A percentile compares a stretch with the other conserved stretches of the same genome.
Evolutionary conservation across 2,329 filamentous ascomycete species (phyloP).

Genomic region (Claviceps spartinae): DNA sequence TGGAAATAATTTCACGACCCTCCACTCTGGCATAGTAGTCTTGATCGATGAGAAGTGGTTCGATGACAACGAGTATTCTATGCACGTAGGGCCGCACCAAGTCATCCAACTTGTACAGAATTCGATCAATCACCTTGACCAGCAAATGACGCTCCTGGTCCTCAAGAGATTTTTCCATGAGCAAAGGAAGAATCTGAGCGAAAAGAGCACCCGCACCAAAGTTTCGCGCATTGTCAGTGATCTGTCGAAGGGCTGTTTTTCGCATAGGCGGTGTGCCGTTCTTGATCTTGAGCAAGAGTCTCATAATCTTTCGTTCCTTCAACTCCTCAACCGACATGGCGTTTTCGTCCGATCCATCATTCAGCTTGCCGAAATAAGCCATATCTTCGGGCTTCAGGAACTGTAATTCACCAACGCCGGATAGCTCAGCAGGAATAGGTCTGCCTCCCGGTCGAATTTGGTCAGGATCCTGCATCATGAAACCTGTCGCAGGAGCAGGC

Average conservation of each 20-base stretch:
- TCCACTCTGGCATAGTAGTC: slow-evolving; percentile 98
- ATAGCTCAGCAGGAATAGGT: slow-evolving; percentile 87
- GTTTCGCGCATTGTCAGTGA: slow-evolving; percentile 92
- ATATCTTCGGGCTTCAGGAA: slow-evolving; percentile 99
- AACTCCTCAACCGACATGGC: slow-evolving; percentile 84
- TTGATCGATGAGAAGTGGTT: slow-evolving; percentile 96
- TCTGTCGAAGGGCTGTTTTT: slow-evolving; percentile 91
- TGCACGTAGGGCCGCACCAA: slow-evolving; percentile 92
- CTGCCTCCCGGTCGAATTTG: slow-evolving; percentile 72
- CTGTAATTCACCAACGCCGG: slow-evolving; percentile 86
- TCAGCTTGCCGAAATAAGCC: slow-evolving; percentile 95
- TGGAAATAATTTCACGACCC: slow-evolving; percentile 96
- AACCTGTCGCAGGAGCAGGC: slow-evolving; percentile 64
- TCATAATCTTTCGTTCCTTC: slow-evolving; percentile 98
- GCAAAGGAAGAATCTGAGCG: slow-evolving; percentile 88
- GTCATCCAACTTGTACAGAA: slow-evolving; percentile 96
- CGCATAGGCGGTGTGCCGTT: slow-evolving; percentile 97
- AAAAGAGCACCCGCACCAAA: slow-evolving; percentile 91
- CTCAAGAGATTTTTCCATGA: slow-evolving; percentile 97
- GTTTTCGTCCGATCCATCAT: slow-evolving; percentile 87
- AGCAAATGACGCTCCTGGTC: slow-evolving; percentile 96
- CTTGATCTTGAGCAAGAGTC: slow-evolving; percentile 92
- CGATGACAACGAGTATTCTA: slow-evolving; percentile 97
- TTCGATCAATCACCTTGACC: slow-evolving; percentile 97
- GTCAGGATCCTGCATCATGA: slow-evolving; percentile 95